phyloP scores from a whole-genome alignment of 2,329 filamentous ascomycete genomes.

The Talaromyces sp. region DNA sequence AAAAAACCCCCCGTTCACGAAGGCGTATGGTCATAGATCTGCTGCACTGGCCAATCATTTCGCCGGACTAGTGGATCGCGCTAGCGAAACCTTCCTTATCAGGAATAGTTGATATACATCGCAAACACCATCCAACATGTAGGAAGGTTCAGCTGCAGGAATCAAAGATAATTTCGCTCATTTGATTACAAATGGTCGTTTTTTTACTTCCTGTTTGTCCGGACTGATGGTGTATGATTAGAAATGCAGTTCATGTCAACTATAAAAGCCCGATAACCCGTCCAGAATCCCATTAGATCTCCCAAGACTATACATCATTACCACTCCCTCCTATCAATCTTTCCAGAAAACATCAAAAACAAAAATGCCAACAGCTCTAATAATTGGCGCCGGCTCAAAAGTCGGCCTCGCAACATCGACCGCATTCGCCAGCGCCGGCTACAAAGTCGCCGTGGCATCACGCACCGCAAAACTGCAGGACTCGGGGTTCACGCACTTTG shows the following conservation, averaged over 20 bases:
- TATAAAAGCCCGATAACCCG: neutral
- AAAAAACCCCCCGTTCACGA: neutral
- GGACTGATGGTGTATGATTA: neutral
- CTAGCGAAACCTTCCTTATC: conserved; percentile 2
- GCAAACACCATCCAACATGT: neutral
- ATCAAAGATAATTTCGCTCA: neutral
- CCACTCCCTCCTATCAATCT: too few species aligned
- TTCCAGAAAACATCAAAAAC: neutral
- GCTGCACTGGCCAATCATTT: neutral
- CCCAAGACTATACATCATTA: neutral
- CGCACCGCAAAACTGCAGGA: neutral
- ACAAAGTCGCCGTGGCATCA: neutral
- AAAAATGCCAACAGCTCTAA: neutral
- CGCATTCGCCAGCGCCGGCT: neutral
- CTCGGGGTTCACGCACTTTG: neutral
- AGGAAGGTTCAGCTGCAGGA: neutral
- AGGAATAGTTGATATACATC: neutral
- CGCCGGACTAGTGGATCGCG: neutral
- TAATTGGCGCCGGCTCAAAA: neutral
- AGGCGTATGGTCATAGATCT: neutral
- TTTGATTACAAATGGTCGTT: neutral
- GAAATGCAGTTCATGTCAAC: neutral
- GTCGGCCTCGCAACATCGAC: neutral
- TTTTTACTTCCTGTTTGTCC: neutral
- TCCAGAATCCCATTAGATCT: neutral